Evolutionary conservation across 257 asterid species (phyloP).

Genomic region (Phtheirospermum japonicum): DNA sequence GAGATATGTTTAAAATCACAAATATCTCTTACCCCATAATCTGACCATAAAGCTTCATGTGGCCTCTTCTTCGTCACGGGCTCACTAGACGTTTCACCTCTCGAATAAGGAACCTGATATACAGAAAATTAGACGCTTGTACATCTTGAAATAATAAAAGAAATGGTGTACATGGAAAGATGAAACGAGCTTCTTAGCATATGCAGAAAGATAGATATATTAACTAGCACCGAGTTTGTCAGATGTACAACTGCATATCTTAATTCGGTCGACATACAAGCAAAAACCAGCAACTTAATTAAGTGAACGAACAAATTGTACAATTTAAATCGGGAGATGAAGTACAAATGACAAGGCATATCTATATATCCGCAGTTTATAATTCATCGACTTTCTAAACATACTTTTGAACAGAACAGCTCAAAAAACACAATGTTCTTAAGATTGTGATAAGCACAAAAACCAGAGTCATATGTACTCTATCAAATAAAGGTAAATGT

Average conservation of each 20-base stretch:
- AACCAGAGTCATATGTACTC: constrained; percentile 8
- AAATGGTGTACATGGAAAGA: constrained; percentile 7
- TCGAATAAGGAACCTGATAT: constrained; percentile 57
- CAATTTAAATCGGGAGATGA: neutral
- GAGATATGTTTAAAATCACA: too few relatives aligned
- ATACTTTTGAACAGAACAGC: neutral
- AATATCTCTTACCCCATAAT: constrained; percentile 72
- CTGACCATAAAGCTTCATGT: constrained; percentile 47
- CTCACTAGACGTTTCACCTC: constrained; percentile 55
- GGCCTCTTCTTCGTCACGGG: constrained; percentile 57
- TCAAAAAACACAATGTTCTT: constrained; percentile 14
- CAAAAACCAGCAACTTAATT: too few relatives aligned
- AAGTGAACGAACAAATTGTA: neutral
- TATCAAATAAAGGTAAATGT: neutral
- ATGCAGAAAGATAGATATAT: neutral
- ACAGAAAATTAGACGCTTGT: constrained; percentile 29
- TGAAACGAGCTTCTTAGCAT: constrained; percentile 2
- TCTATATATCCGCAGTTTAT: constrained; percentile 6
- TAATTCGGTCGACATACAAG: constrained; percentile 1
- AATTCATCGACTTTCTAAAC: neutral
- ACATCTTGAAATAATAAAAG: constrained; percentile 9
- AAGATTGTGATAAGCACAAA: neutral
- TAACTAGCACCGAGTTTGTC: neutral
- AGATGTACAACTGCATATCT: neutral
- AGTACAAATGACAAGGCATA: too few relatives aligned